A percentile compares a stretch with the other conserved stretches of the same genome.
phyloP scores from a whole-genome alignment of 2,329 filamentous ascomycete genomes.

The Fonsecaea multimorphosa region DNA sequence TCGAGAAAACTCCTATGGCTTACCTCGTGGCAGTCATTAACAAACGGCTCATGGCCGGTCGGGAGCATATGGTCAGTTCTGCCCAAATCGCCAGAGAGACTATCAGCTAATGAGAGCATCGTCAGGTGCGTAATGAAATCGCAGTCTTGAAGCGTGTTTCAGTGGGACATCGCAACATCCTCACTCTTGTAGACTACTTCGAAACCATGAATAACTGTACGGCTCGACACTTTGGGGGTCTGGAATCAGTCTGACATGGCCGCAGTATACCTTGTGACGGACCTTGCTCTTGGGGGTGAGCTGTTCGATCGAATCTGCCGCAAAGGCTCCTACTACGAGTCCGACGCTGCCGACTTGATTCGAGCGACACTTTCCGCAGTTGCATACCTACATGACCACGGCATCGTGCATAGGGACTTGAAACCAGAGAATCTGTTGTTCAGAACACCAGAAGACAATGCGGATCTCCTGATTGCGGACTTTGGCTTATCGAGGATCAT shows the following conservation, averaged over 20 bases:
- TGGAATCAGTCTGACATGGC: slow-evolving; percentile 32
- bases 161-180: slow-evolving; percentile 97
- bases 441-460: slow-evolving; percentile 95
- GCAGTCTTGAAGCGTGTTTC: slow-evolving; percentile 97
- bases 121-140: slow-evolving; percentile 92
- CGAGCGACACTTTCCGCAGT: slow-evolving; percentile 95
- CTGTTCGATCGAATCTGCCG: slow-evolving; percentile 98
- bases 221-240: not conserved
- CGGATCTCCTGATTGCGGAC: slow-evolving; percentile 94
- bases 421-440: slow-evolving; percentile 98
- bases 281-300: slow-evolving; percentile 93
- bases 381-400: slow-evolving; percentile 96
- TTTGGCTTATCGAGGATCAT: slow-evolving; percentile 96
- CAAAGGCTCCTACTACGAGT: slow-evolving; percentile 98
- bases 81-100: slow-evolving; percentile 14
- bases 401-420: slow-evolving; percentile 95
- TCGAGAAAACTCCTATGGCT: slow-evolving; percentile 3
- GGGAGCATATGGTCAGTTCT: slow-evolving; percentile 87
- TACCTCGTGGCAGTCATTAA: slow-evolving; percentile 73
- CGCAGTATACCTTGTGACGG: slow-evolving; percentile 89
- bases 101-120: slow-evolving; percentile 24
- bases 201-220: slow-evolving; percentile 97
- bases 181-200: slow-evolving; percentile 98
- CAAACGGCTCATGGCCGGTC: slow-evolving; percentile 94
- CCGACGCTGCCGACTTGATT: slow-evolving; percentile 92